phyloP scores from a whole-genome alignment of 495 filamentous ascomycete species.

The Penicillium chermesinum region DNA sequence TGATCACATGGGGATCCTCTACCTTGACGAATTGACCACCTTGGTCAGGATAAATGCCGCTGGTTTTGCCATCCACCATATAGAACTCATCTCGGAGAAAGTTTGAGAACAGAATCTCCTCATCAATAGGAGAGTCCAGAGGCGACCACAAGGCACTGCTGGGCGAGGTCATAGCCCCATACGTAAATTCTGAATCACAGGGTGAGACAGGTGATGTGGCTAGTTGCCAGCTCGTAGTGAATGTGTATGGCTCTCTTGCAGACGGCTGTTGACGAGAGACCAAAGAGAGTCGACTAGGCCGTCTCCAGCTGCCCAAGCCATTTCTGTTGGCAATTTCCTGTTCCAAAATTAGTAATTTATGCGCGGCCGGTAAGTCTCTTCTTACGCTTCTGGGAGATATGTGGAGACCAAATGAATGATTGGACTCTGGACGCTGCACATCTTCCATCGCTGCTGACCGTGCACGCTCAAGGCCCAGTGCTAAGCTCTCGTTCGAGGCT shows the following conservation, averaged over 20 bases:
- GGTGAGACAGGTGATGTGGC: not conserved
- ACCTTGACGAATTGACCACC: constrained; percentile 25
- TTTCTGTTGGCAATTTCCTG: not conserved
- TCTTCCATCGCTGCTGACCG: not conserved
- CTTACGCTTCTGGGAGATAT: constrained; percentile 13
- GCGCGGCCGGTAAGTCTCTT: not conserved
- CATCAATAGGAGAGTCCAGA: constrained; percentile 22
- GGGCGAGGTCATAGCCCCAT: not conserved
- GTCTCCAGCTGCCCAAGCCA: not conserved
- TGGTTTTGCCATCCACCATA: constrained; percentile 29
- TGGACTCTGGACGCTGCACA: not conserved
- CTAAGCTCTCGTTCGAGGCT: no score
- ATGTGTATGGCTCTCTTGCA: not conserved
- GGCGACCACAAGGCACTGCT: constrained; percentile 16
- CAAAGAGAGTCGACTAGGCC: not conserved
- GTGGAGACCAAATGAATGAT: constrained; percentile 18
- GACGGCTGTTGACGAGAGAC: not conserved
- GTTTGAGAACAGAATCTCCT: constrained; percentile 20
- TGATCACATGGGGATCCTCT: not conserved
- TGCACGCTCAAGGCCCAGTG: no score
- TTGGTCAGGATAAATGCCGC: constrained; percentile 19
- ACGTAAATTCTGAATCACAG: not conserved
- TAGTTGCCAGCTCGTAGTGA: not conserved
- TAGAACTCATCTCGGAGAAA: constrained; percentile 29
- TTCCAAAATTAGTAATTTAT: not conserved